A percentile compares a stretch with the other conserved stretches of the same genome.
These are phyloP conservation scores for Candida hungchunana DNA, from an alignment of 805 yeast genomes.

Conservation along the genomic window DNA sequence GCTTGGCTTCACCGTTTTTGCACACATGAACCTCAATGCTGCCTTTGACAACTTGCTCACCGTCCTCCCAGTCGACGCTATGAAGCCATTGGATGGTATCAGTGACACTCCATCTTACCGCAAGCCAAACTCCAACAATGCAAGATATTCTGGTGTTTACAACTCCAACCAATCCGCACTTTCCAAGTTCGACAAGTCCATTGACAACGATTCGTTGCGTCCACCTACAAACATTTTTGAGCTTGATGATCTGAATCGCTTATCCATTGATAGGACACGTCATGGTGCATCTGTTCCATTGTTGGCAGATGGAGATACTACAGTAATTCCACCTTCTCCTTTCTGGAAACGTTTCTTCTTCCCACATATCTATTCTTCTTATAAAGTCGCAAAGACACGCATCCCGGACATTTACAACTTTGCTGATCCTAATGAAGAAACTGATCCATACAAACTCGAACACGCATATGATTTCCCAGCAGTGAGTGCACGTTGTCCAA, in stretches of 20 bases:
- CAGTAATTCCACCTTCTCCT: conserved; percentile 32
- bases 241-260: conserved; percentile 22
- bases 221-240: conserved; percentile 26
- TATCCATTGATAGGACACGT: conserved; percentile 19
- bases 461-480: conserved; percentile 80
- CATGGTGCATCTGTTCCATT: conserved; percentile 44
- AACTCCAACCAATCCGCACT: conserved; percentile 5
- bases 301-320: conserved; percentile 57
- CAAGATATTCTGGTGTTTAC: conserved; percentile 8
- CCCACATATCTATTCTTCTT: conserved; percentile 52
- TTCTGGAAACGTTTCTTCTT: conserved; percentile 45
- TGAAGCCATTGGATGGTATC: conserved; percentile 74
- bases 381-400: conserved; percentile 43
- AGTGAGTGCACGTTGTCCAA: conserved; percentile 61
- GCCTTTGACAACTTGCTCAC: conserved; percentile 63
- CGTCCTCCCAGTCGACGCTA: conserved; percentile 63
- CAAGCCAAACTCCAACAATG: conserved; percentile 4
- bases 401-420: conserved; percentile 59
- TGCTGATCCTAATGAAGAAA: conserved; percentile 38
- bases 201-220: conserved; percentile 6
- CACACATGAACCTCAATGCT: conserved; percentile 56
- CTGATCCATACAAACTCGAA: conserved; percentile 35
- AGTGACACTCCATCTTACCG: conserved; percentile 56
- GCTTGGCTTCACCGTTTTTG: conserved; percentile 59
- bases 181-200: conserved; percentile 5